Evolutionary conservation across 495 filamentous ascomycete species (phyloP), one percentile per base, ranked within the genome.

Genomic region (Podospora pseudocomata): DNA sequence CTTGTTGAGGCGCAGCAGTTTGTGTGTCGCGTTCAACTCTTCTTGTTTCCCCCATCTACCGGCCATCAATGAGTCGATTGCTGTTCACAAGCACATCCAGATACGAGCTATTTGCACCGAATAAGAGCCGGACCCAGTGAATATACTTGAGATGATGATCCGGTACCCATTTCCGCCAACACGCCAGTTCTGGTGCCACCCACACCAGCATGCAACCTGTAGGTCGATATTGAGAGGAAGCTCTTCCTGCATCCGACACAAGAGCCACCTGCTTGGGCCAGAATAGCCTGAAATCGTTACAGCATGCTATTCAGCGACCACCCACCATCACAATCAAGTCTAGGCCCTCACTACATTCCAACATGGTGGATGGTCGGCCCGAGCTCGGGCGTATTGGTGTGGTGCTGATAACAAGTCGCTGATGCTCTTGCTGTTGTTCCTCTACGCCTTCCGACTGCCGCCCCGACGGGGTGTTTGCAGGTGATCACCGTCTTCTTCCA

Each of bases 1-100:
- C 19, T 59, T 62, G 44, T 13, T 30, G 68, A 64, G 68, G 68
- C 68, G 68, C 68, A 70, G 68, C 68, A 28, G 61, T 67, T 64
- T 70, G 39, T 5, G 39, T 1, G 18, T 58, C 55, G 55, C n/a
- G 18, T 20, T 58, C 23, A 32, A 32, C 30, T 20, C 55, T 9
- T 58, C 23, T 20, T 58, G n/a, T 1, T 23, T 58, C n/a, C n/a
- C n/a, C 30, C 9, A 20, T 20, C 27, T 5, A 19, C 13, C 49
- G n/a, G 28, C 63, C 63, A 65, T 58, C 55, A 58, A n/a, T 26
- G 55, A 58, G 55, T 58, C n/a, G 55, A 58, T 26, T 58, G 55
- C 55, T 4, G 55, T n/a, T 58, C 55, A 58, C 39, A 49, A 49
- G 39, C 39, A 49, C 9, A 49, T 49, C 39, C 39, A 49, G 39